Evolutionary conservation across 805 yeast species (phyloP), one percentile per base, ranked within the genome.

Genomic region (Saturnispora saitoi): DNA sequence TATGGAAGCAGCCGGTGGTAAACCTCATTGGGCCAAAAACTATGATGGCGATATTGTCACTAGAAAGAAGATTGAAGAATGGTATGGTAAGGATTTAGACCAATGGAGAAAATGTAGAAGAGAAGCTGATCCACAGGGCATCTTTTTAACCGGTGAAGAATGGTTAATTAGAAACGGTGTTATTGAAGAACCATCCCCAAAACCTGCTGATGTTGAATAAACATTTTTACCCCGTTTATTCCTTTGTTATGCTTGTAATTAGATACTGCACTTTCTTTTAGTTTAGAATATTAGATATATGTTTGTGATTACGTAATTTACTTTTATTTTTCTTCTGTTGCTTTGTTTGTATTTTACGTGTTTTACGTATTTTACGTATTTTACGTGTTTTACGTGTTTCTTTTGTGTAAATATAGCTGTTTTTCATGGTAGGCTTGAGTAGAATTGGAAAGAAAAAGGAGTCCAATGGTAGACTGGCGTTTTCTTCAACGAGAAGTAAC

Each of bases 21-120:
- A 81, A 63, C 99, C 99, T 2, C 99, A 91, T 65, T 91, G 99
- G 99, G 99, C 99, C 15, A 91, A 91, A 71, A 90, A 89, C 66
- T 91, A 88, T 64, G 83, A 82, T 53, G 81, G 83, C 51, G 86
- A 88, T 93, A 72, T 80, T 57, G 96, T 96, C 1, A 80, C 88
- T 61, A 78, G 80, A 30, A 72, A 76, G 8, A 77, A 77, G 51
- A 78, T 87, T 68, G 70, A 72, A 47, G 78, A 78, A 55, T 86
- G 95, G 95, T 86, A 81, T 61, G 95, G 93, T 10, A 77, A 80
- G 8, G 82, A 81, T 55, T 71, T 90, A 54, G 62, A 57, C 11
- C 61, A 69, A 39, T 91, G 77, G 72, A 80, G 83, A 62, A 62
- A 70, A 45, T 71, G 85, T 14, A 77, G 97, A 63, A 69, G 66